Evolutionary conservation across 495 filamentous ascomycete species (phyloP).

Genomic region (Xylaria grammica): DNA sequence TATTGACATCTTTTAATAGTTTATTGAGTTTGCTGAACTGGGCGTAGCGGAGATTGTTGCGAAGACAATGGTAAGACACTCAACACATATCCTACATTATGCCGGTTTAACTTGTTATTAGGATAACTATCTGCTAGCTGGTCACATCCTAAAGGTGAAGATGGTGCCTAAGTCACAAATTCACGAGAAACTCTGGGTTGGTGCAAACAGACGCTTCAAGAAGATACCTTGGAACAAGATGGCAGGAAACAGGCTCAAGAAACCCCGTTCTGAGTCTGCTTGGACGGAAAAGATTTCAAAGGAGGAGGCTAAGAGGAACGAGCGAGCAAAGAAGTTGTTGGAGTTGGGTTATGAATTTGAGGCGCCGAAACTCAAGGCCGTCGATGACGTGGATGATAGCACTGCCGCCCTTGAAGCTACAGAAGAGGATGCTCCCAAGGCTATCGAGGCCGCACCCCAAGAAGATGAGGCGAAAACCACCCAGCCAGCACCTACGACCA

Average conservation of each 20-base stretch:
- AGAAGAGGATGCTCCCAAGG: conserved; percentile 45
- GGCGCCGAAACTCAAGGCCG: conserved; percentile 70
- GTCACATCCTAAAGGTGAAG: conserved; percentile 88
- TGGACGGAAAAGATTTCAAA: conserved; percentile 75
- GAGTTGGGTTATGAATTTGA: conserved; percentile 85
- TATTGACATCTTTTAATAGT: conserved; percentile 39
- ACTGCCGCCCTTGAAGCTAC: conserved; percentile 36
- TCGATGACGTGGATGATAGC: conserved; percentile 46
- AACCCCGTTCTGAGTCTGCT: conserved; percentile 68
- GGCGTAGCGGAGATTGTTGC: conserved; percentile 87
- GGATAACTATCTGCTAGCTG: conserved; percentile 94
- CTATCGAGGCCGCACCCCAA: conserved; percentile 34
- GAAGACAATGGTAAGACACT: conserved; percentile 73
- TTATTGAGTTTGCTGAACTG: conserved; percentile 81
- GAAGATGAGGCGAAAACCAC: conserved; percentile 17
- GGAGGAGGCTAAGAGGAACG: conserved; percentile 70
- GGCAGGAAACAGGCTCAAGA: conserved; percentile 72
- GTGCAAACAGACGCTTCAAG: conserved; percentile 88
- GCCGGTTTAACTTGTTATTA: conserved; percentile 5
- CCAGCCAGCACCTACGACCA: conserved; percentile 15
- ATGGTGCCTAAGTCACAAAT: conserved; percentile 75
- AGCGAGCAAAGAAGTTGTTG: conserved; percentile 75
- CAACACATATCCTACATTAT: neutral
- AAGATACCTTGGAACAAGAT: conserved; percentile 82
- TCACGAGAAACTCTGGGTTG: conserved; percentile 82